Evolutionary conservation across 441 rosid genomes (phyloP).

Genomic region (Iberis amara): DNA sequence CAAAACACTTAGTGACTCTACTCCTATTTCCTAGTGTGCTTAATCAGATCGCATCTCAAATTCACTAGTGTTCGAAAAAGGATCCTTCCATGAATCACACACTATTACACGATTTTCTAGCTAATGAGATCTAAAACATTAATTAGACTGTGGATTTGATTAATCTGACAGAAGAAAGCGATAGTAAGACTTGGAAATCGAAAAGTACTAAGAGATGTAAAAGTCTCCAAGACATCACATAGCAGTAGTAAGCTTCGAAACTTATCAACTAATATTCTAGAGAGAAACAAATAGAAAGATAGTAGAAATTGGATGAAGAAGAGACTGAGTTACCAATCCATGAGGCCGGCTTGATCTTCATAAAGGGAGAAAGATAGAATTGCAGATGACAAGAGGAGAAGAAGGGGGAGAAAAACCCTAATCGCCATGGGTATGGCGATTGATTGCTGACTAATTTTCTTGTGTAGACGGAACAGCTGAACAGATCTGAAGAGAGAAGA

Average conservation of each 20-base stretch:
- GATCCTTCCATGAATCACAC: not conserved
- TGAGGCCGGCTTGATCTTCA: conserved; percentile 97
- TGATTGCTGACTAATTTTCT: conserved; percentile 18
- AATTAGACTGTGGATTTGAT: not conserved
- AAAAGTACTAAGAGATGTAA: not conserved
- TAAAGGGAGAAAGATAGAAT: conserved; percentile 50
- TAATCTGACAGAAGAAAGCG: not conserved
- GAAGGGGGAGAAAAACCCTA: conserved; percentile 36
- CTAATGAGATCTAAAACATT: conserved; percentile 14
- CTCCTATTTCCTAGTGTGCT: not conserved
- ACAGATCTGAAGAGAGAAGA: conserved; percentile 28
- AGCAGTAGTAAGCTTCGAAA: not conserved
- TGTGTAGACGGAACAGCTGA: not conserved
- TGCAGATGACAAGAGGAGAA: conserved; percentile 41
- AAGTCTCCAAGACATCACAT: conserved; percentile 4
- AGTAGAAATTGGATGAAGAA: conserved; percentile 14
- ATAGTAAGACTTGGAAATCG: conserved; percentile 13
- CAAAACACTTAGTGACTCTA: not conserved
- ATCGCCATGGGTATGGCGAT: conserved; percentile 53
- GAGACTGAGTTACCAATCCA: conserved; percentile 63
- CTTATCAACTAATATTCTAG: not conserved
- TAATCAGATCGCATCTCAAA: conserved; percentile 23
- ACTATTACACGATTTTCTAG: not conserved
- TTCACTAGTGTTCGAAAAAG: not conserved
- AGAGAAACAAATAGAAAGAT: not conserved